Evolutionary conservation across 1,284 basidiomycete species (phyloP).

Genomic region (Marasmius oreades): DNA sequence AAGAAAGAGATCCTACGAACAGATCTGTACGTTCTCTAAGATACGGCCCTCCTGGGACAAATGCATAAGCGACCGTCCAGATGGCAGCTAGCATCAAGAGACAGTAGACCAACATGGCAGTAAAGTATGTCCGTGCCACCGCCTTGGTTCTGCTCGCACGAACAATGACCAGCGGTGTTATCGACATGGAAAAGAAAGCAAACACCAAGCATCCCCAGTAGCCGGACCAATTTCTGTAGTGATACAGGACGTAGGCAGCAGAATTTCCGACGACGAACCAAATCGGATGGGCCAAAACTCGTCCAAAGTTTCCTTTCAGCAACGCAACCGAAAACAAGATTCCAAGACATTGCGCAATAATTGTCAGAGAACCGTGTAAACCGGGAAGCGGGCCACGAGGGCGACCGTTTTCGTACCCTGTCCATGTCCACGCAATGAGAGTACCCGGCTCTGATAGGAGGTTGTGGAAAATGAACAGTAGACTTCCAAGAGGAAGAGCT

Average conservation of each 20-base stretch:
- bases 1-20: constrained; percentile 33
- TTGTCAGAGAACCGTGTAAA: constrained; percentile 67
- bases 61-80: constrained; percentile 91
- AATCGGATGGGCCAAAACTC: constrained; percentile 38
- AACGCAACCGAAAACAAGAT: constrained; percentile 38
- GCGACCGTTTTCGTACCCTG: constrained; percentile 60
- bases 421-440: constrained; percentile 89
- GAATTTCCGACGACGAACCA: constrained; percentile 52
- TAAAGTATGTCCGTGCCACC: constrained; percentile 47
- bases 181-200: constrained; percentile 65
- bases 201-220: constrained; percentile 71
- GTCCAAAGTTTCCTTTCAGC: constrained; percentile 10
- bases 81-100: constrained; percentile 69
- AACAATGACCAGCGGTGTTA: constrained; percentile 54
- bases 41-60: constrained; percentile 81
- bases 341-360: constrained; percentile 63
- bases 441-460: constrained; percentile 81
- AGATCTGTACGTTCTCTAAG: constrained; percentile 81
- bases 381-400: constrained; percentile 79
- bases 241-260: constrained; percentile 57
- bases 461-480: constrained; percentile 78
- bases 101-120: constrained; percentile 61
- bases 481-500: constrained; percentile 66
- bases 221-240: constrained; percentile 68
- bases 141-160: constrained; percentile 34